Conservation (phyloP, 2,329 filamentous ascomycete species). For the Talaromyces piceae region DNA sequence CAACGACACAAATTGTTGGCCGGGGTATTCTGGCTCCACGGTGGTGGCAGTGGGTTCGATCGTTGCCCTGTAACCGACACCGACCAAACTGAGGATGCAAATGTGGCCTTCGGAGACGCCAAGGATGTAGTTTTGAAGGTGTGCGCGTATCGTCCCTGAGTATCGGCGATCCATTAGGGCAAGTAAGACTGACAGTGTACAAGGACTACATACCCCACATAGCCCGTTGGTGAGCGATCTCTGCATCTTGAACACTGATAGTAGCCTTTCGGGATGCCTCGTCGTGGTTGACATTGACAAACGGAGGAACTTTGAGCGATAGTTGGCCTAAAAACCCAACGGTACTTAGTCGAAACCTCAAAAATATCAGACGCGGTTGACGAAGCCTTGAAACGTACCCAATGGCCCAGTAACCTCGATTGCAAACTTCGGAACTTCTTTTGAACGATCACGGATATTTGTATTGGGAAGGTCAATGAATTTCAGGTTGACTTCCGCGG, state of each 20-base stretch:
- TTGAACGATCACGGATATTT: slow-evolving; percentile 53
- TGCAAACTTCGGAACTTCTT: slow-evolving; percentile 53
- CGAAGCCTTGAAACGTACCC: slow-evolving; percentile 47
- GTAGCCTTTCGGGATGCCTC: slow-evolving; percentile 53
- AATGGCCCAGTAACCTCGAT: slow-evolving; percentile 75
- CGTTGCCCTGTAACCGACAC: slow-evolving; percentile 88
- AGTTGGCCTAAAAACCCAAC: slow-evolving; percentile 57
- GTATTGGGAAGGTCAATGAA: slow-evolving; percentile 56
- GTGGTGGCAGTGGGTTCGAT: slow-evolving; percentile 70
- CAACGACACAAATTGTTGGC: slow-evolving; percentile 81
- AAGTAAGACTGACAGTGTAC: slow-evolving; percentile 1
- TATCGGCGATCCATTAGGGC: slow-evolving; percentile 16
- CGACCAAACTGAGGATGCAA: slow-evolving; percentile 83
- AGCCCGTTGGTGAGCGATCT: slow-evolving; percentile 68
- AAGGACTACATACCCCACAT: slow-evolving; percentile 75
- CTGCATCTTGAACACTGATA: slow-evolving; percentile 62
- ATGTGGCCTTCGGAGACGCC: slow-evolving; percentile 96
- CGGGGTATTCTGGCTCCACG: slow-evolving; percentile 59
- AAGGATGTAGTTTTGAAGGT: slow-evolving; percentile 82
- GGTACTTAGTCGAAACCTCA: not conserved
- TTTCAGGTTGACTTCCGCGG: slow-evolving; percentile 70
- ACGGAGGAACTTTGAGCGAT: slow-evolving; percentile 70
- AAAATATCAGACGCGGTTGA: not conserved
- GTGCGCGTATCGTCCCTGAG: slow-evolving; percentile 78
- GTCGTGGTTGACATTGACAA: slow-evolving; percentile 65